A percentile compares a stretch with the other conserved stretches of the same genome.
Evolutionary conservation across 2,329 filamentous ascomycete genomes (phyloP).

Genomic region (Scytalidium sp.): DNA sequence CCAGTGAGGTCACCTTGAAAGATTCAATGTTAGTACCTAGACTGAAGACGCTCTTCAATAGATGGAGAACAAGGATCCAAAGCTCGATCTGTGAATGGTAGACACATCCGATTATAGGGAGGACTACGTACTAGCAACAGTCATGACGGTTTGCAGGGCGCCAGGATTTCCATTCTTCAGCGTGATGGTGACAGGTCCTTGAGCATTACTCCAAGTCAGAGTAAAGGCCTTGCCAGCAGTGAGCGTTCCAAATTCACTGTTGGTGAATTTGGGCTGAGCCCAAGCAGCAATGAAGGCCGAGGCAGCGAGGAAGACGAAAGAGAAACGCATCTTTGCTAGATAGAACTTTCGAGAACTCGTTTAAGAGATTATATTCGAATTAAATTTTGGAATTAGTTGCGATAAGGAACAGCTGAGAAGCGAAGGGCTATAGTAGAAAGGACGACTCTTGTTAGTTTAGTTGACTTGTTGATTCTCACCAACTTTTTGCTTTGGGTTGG

Average conservation of each 20-base stretch:
- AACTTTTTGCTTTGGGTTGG: no score
- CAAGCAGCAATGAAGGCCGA: constrained; percentile 13
- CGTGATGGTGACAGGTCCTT: constrained; percentile 22
- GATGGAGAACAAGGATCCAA: no score
- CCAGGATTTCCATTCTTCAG: constrained; percentile 24
- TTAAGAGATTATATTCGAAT: constrained; percentile 1
- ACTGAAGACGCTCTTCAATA: neutral
- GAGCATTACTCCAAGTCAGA: constrained; percentile 22
- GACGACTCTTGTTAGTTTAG: no score
- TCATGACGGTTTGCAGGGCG: constrained; percentile 17
- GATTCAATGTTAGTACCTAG: constrained; percentile 6
- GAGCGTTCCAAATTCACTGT: constrained; percentile 16
- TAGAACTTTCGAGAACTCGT: constrained; percentile 1
- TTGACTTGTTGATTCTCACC: no score
- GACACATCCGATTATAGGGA: no score
- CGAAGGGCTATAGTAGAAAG: no score
- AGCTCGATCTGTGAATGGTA: no score
- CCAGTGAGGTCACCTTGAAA: constrained; percentile 16
- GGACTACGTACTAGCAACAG: constrained; percentile 23
- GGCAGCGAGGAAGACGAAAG: constrained; percentile 18
- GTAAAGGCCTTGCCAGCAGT: constrained; percentile 19
- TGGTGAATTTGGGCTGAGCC: constrained; percentile 22
- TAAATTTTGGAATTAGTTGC: neutral
- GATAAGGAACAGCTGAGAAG: no score
- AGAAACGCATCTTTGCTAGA: constrained; percentile 27